These are phyloP conservation scores for Claviceps sp. DNA, from an alignment of 2,329 filamentous ascomycete species.

Conservation along the genomic window DNA sequence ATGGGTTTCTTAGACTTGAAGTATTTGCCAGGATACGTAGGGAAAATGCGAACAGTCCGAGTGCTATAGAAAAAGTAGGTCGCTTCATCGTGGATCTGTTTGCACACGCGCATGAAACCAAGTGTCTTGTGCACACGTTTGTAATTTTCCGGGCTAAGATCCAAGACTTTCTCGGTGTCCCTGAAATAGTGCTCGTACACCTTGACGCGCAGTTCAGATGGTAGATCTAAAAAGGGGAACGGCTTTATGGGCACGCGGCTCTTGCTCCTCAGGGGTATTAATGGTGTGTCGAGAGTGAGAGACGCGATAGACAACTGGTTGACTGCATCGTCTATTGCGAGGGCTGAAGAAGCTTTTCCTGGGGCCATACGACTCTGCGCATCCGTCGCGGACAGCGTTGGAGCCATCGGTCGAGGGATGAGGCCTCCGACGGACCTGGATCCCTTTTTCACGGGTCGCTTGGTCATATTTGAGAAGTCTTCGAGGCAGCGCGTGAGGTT, in stretches of 20 bases:
- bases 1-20: constrained; percentile 64
- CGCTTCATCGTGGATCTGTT: constrained; percentile 48
- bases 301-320: constrained; percentile 27
- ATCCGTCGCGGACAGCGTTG: constrained; percentile 15
- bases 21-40: constrained; percentile 47
- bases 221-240: constrained; percentile 55
- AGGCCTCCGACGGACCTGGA: constrained; percentile 9
- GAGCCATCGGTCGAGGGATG: constrained; percentile 18
- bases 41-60: constrained; percentile 52
- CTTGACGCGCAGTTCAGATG: constrained; percentile 54
- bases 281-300: constrained; percentile 28
- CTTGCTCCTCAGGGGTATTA: constrained; percentile 19
- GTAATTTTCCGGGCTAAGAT: constrained; percentile 54
- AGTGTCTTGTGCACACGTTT: constrained; percentile 47
- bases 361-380: constrained; percentile 24
- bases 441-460: constrained; percentile 12
- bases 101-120: constrained; percentile 46
- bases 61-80: constrained; percentile 52
- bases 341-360: constrained; percentile 17
- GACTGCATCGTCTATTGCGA: constrained; percentile 28
- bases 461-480: constrained; percentile 11
- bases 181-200: constrained; percentile 54
- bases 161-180: constrained; percentile 39
- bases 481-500: background rate
- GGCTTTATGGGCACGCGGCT: constrained; percentile 24